Percentiles rank a stretch among this genome's conserved stretches.
Conservation (phyloP, 805 yeast species). For the Candida verbasci region DNA sequence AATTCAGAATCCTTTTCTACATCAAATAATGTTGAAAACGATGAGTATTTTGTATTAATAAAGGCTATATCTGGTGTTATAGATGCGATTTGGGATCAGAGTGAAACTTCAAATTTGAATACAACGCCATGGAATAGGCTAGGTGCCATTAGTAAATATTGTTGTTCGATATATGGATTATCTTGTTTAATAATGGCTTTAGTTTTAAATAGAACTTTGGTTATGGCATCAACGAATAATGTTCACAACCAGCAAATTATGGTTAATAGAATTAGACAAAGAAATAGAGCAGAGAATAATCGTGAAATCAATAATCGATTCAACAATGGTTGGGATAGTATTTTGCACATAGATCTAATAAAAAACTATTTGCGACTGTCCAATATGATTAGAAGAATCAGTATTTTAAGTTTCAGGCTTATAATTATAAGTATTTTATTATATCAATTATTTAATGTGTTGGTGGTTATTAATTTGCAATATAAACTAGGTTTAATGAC, state of each 20-base stretch:
- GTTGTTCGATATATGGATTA: conserved; percentile 35
- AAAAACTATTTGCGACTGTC: conserved; percentile 8
- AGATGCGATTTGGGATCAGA: conserved; percentile 15
- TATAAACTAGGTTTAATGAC: conserved; percentile 12
- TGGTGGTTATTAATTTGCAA: conserved; percentile 28
- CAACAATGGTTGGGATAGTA: background rate
- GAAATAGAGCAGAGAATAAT: background rate
- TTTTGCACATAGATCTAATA: background rate
- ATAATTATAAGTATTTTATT: conserved; percentile 22
- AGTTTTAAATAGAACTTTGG: conserved; percentile 32
- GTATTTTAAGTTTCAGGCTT: conserved; percentile 23
- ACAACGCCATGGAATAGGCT: conserved; percentile 10
- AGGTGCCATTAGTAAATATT: conserved; percentile 20
- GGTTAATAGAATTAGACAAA: conserved; percentile 10
- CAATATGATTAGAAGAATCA: conserved; percentile 15
- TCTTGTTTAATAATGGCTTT: conserved; percentile 35
- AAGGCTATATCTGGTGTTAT: conserved; percentile 9
- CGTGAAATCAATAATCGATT: background rate
- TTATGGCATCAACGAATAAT: conserved; percentile 33
- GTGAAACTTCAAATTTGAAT: conserved; percentile 6
- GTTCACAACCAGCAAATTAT: conserved; percentile 18
- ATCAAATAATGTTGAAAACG: background rate
- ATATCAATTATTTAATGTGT: conserved; percentile 21
- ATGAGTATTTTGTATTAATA: conserved; percentile 5
- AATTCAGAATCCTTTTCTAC: background rate